Base-by-base conservation (phyloP, 1,284 basidiomycete genomes). In the Boletus nobilissimus region DNA sequence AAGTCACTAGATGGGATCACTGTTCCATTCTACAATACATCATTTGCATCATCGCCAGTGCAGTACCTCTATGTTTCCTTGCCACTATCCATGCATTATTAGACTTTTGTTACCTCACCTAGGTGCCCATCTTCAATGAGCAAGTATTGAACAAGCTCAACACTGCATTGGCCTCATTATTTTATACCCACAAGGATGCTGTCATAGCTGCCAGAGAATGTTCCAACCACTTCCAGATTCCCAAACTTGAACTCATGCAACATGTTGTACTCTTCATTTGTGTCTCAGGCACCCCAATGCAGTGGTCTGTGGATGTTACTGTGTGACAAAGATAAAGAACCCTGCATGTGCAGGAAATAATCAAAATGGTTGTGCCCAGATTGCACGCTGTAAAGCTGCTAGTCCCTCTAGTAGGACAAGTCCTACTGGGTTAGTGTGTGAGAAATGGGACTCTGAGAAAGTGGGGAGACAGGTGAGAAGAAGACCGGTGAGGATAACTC, bases 1-100 rank as follows among this genome's bases (percentile, higher is more conserved):
- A 73, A 14, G 60, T 66, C 60, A 67, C 64, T 18, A 51, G 64
- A 29, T 16, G 36, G 18, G 51, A 73, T 6, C 78, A 77, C 40
- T n/a, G 38, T 1, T 72, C 77, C 29, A 29, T 79, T 16, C 72
- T 77, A 46, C 36, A 46, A 9, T 75, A 32, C 11, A 75, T 77
- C 9, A 48, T 77, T 26, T 54, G 65, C 6, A 24, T 36, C 9
- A 77, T 77, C 14, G 32, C 65, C 19, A 65, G 74, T 4, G 34
- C 51, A 7, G 48, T 48, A 3, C 6, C 54, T 54, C 11, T 51
- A 63, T 29, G 62, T 57, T 32, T 66, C 73, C 48, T 63, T 29
- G 6, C n/a, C 32, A 22, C 57, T 19, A 11, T 60, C 7, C 57
- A n/a, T 3, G 57, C 57, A 3, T 3, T 16, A 3, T 7, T 34